Evolutionary conservation across 2,329 filamentous ascomycete species (phyloP), one percentile per base, ranked within the genome.

Genomic region (Xylariaceae sp.): DNA sequence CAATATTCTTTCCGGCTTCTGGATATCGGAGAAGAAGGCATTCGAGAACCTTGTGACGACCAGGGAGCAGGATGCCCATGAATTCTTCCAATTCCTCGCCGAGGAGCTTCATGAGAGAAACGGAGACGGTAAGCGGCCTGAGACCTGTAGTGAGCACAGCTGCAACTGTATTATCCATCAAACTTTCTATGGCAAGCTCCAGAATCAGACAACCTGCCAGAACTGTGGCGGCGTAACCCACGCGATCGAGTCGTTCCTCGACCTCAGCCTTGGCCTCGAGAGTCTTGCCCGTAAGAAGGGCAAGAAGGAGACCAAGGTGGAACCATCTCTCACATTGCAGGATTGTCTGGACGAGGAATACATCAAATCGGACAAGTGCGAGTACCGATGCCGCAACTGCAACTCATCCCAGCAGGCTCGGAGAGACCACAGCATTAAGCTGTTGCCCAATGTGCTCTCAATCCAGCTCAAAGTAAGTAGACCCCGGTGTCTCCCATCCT

Each of bases 21-120:
- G 92, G 92, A 90, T 92, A 66, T 90, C 88, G 3, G 89, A 90
- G 73, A 86, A 83, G 76, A 85, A 82, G 72, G 82, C 83, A 0
- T 88, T 87, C 62, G 83, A 90, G 74, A 86, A 88, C 62, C 80
- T 92, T 18, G 90, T 93, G 1, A 94, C 92, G 9, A 96, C 95
- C 68, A 90, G 92, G 69, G 93, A 97, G 74, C 93, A 97, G 76
- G 93, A 97, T 71, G 93, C 93, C 0, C 93, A 97, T 71, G 93
- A 97, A 73, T 97, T 96, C 75, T 95, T 97, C 73, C 92, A 96
- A 72, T 97, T 96, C 70, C 83, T 97, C 39, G 88, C 95, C 42
- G 93, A 97, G 76, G 90, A 94, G 68, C 81, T 99, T 13, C 93
- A 97, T 71, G 85, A 89, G 70, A 83, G 91, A 47, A 94, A 92